A percentile compares a stretch with the other conserved stretches of the same genome.
phyloP scores from a whole-genome alignment of 2,329 filamentous ascomycete species.

The Hypoxylon sp. region DNA sequence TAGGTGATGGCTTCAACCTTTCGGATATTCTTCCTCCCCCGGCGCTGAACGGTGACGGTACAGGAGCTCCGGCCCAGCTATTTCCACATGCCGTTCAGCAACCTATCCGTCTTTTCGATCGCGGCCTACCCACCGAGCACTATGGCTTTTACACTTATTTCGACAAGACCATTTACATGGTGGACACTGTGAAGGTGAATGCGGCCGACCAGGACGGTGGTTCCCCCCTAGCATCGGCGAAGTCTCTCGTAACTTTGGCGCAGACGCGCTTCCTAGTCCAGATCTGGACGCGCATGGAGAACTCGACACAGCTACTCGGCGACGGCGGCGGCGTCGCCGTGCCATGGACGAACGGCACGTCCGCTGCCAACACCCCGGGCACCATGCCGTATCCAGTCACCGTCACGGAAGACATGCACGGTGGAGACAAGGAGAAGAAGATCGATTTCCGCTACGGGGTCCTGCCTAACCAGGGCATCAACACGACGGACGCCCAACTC shows the following conservation, averaged over 20 bases:
- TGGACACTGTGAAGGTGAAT: conserved; percentile 43
- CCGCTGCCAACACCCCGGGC: conserved; percentile 63
- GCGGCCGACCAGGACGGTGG: conserved; percentile 70
- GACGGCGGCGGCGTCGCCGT: conserved; percentile 30
- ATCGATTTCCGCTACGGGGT: conserved; percentile 69
- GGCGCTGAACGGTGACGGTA: conserved; percentile 75
- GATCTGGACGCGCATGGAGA: conserved; percentile 72
- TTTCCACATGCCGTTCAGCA: conserved; percentile 80
- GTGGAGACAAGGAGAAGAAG: conserved; percentile 68
- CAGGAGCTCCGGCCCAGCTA: conserved; percentile 78
- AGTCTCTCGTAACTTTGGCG: conserved; percentile 70
- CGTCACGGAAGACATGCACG: conserved; percentile 73
- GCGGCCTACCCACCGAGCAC: conserved; percentile 84
- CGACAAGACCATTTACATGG: conserved; percentile 87
- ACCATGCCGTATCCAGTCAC: conserved; percentile 76
- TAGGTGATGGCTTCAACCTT: conserved; percentile 58
- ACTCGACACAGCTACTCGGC: conserved; percentile 60
- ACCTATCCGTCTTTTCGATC: conserved; percentile 87
- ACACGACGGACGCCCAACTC: conserved; percentile 60
- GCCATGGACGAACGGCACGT: conserved; percentile 49
- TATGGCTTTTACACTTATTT: conserved; percentile 97
- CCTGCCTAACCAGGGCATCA: conserved; percentile 62
- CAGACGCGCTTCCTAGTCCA: conserved; percentile 75
- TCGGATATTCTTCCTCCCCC: conserved; percentile 74
- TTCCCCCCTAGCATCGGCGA: conserved; percentile 66